A percentile compares a stretch with the other conserved stretches of the same genome.
Evolutionary conservation across 768 basidiomycete genomes (phyloP).

Genomic region (Lyophyllum atratum): DNA sequence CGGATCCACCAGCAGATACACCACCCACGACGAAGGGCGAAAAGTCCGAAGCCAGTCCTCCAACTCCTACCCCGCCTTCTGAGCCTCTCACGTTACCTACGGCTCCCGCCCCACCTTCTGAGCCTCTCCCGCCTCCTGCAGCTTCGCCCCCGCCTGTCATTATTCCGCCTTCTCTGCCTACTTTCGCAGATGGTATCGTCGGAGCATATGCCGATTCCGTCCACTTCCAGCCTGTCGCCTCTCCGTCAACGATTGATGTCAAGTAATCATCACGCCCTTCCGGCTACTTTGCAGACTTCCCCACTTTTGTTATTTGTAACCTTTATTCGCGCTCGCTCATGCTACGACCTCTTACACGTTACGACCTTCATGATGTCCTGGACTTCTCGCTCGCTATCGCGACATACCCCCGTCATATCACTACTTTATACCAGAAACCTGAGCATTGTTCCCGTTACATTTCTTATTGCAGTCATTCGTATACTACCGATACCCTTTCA

Average conservation of each 20-base stretch:
- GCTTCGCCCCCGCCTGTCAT: neutral
- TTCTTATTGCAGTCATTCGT: neutral
- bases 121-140: neutral
- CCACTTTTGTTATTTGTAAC: slow-evolving; percentile 1
- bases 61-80: neutral
- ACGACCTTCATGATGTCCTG: neutral
- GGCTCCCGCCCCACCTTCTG: neutral
- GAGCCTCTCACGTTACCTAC: neutral
- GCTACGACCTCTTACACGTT: neutral
- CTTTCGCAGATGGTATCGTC: slow-evolving; percentile 8
- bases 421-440: neutral
- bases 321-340: neutral
- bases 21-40: slow-evolving; percentile 8
- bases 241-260: neutral
- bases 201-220: slow-evolving; percentile 16
- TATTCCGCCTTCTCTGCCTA: slow-evolving; percentile 1
- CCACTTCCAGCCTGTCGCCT: slow-evolving; percentile 9
- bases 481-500: neutral
- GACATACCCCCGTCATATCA: neutral
- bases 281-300: neutral
- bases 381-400: neutral
- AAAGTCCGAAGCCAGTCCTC: slow-evolving; percentile 4
- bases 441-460: neutral
- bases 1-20: slow-evolving; percentile 33
- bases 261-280: neutral